Base-by-base conservation (phyloP, 208 protist genomes). In the Blastocrithidia nonstop region DNA sequence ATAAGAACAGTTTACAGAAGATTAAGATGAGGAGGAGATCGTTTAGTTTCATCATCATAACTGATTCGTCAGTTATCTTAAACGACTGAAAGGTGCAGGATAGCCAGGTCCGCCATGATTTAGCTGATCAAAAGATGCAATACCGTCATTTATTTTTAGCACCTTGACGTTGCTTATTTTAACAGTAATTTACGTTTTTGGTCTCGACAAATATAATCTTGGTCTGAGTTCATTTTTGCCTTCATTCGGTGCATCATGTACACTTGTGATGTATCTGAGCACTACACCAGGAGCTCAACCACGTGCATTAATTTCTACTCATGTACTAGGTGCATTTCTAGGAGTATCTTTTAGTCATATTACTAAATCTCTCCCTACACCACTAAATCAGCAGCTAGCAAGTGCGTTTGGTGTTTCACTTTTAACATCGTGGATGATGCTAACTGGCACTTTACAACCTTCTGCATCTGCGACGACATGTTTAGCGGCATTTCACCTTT, bases 391-490 rank as follows among this genome's bases (percentile, higher is more conserved):
- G 33, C 68, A 71, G 17, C 54, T 81, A 1, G 67, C 71, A n/a
- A 62, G 54, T 33, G 58, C 60, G 8, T 80, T 86, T 40, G 63
- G 62, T 0, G 76, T 86, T 11, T 35, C 60, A 5, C 59, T 78
- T 20, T 29, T 81, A 37, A 65, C 71, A 8, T 40, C 52, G 16
- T 32, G 68, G 16, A 70, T 71, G 60, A 61, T 66, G 42, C 21
- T 86, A 32, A 69, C 63, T 15, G 49, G 61, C 22, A 50, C 61
- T 7, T 54, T 86, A 45, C 65, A 86, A 45, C 71, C 76, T 3
- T 81, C 76, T 3, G 70, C 68, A 13, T 74, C 76, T 1, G 71
- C 71, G 21, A 81, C 71, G 8, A 67, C 66, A n/a, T 79, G 72
- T 32, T 47, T 81, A 9, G 76, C 67, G 13, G 68, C 53, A 0